These are phyloP conservation scores for Coemansia sp. DNA, from an alignment of 192 early-diverging fungal genomes.

Conservation along the genomic window DNA sequence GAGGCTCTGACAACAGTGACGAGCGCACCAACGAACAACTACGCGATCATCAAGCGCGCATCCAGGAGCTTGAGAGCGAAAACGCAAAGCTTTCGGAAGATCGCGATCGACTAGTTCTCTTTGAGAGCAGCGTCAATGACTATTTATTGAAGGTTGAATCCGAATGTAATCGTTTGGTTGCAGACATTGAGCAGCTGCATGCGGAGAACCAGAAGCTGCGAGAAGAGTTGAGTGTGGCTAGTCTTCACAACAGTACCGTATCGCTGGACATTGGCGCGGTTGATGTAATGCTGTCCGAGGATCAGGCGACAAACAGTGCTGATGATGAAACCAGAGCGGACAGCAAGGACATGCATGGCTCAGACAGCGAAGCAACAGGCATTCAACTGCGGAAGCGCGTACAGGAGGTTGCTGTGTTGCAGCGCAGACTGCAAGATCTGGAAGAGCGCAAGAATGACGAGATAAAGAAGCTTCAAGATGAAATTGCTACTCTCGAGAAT, in stretches of 20 bases:
- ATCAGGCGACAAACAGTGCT: conserved; percentile 13
- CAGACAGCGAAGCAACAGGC: conserved; percentile 40
- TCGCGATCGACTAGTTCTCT: conserved; percentile 35
- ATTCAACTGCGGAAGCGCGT: conserved; percentile 41
- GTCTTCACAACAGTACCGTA: conserved; percentile 51
- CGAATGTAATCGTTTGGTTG: conserved; percentile 70
- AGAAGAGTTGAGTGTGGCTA: conserved; percentile 48
- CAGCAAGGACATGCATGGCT: not conserved
- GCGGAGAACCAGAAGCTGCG: conserved; percentile 55
- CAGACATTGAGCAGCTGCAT: conserved; percentile 73
- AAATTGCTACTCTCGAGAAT: conserved; percentile 65
- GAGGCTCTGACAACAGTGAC: not conserved
- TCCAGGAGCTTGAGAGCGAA: conserved; percentile 58
- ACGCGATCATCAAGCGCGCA: conserved; percentile 51
- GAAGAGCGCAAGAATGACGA: conserved; percentile 64
- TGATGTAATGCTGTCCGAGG: conserved; percentile 22
- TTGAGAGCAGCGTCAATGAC: conserved; percentile 28
- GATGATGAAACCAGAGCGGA: not conserved
- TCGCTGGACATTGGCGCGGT: conserved; percentile 47
- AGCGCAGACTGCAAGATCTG: conserved; percentile 55
- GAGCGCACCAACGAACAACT: conserved; percentile 20
- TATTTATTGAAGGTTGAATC: conserved; percentile 64
- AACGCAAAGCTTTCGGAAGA: conserved; percentile 62
- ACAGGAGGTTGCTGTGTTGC: conserved; percentile 55
- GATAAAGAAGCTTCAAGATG: conserved; percentile 60